Conservation (phyloP, 2,329 filamentous ascomycete species). For the Coccinonectria pachysandricola region DNA sequence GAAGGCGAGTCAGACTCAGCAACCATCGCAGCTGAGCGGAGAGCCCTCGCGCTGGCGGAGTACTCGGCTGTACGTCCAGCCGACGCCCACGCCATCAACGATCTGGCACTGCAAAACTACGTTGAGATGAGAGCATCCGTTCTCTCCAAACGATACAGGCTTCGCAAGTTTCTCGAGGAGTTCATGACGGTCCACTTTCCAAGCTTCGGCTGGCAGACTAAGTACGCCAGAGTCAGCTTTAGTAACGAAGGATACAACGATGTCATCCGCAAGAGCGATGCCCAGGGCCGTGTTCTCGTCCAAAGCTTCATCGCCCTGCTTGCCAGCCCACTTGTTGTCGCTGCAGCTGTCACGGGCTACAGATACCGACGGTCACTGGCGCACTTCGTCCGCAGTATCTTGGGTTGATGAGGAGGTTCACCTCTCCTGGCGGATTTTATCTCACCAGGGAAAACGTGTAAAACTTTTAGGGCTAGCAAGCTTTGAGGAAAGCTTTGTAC, state of each 20-base stretch:
- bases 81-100: conserved; percentile 84
- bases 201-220: conserved; percentile 74
- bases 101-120: conserved; percentile 85
- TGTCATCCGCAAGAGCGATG: conserved; percentile 58
- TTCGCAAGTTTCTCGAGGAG: conserved; percentile 84
- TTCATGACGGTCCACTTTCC: conserved; percentile 67
- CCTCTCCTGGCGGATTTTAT: too few species aligned
- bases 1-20: conserved; percentile 22
- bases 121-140: conserved; percentile 87
- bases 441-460: too few species aligned
- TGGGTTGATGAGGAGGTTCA: too few species aligned
- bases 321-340: conserved; percentile 21
- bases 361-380: conserved; percentile 16
- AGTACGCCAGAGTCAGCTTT: conserved; percentile 88
- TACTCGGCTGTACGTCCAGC: conserved; percentile 66
- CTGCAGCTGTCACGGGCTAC: conserved; percentile 16
- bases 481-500: too few species aligned
- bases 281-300: conserved; percentile 55
- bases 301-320: conserved; percentile 29
- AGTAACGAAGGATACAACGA: conserved; percentile 86
- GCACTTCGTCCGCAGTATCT: conserved; percentile 10
- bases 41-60: conserved; percentile 54
- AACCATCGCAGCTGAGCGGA: conserved; percentile 42
- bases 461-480: too few species aligned
- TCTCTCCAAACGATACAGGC: conserved; percentile 61